Conservation (phyloP, 2,329 filamentous ascomycete genomes). For the Geosmithia morbida region DNA sequence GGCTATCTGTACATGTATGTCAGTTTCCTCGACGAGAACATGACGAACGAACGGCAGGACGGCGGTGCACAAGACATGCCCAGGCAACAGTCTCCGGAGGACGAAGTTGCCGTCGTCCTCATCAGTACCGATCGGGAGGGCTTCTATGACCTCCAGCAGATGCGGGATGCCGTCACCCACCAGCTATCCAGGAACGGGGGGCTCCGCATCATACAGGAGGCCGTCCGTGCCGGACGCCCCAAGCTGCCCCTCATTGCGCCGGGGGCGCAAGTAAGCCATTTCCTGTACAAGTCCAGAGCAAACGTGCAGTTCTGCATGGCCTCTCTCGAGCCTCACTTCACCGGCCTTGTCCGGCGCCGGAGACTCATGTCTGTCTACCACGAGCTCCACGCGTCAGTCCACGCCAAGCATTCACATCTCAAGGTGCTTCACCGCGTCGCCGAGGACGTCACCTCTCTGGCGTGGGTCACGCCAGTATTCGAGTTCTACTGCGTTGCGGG, state of each 20-base stretch:
- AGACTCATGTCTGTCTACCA: conserved; percentile 76
- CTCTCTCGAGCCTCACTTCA: conserved; percentile 57
- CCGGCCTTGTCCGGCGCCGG: conserved; percentile 41
- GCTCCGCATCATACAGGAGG: conserved; percentile 58
- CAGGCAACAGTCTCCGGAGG: conserved; percentile 44
- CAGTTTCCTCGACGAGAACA: conserved; percentile 63
- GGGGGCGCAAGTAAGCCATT: conserved; percentile 72
- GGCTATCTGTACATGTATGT: conserved; percentile 99
- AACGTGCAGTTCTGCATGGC: conserved; percentile 97
- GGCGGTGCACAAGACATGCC: conserved; percentile 40
- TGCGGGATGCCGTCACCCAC: conserved; percentile 46
- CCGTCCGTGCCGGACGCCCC: conserved; percentile 58
- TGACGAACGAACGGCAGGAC: conserved; percentile 24
- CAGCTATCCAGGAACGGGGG: conserved; percentile 65
- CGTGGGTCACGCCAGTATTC: conserved; percentile 83
- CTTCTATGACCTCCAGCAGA: conserved; percentile 76
- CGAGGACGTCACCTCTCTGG: conserved; percentile 64
- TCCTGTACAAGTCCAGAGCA: conserved; percentile 84
- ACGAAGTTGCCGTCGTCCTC: conserved; percentile 80
- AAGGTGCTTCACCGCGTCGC: conserved; percentile 74
- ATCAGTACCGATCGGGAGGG: conserved; percentile 88
- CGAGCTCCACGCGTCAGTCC: conserved; percentile 69
- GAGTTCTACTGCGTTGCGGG: conserved; percentile 94
- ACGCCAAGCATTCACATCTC: conserved; percentile 68
- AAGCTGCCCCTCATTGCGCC: conserved; percentile 62